Conservation (phyloP, 1,284 basidiomycete genomes). For the Puccinia triticina region DNA sequence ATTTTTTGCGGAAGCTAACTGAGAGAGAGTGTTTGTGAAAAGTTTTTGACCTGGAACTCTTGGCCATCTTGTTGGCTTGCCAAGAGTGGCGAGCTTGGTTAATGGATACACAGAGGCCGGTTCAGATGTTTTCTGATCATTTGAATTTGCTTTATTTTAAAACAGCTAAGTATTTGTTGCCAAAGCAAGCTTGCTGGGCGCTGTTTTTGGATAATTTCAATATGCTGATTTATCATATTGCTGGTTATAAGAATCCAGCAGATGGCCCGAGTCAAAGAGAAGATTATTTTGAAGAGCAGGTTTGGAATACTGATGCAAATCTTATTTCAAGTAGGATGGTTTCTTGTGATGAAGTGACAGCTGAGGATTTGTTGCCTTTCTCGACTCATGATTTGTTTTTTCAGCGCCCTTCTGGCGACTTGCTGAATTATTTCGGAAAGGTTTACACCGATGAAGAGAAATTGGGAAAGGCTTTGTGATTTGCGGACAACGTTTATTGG, state of each 20-base stretch:
- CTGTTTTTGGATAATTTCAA: neutral
- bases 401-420: neutral
- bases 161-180: no score
- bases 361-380: no score
- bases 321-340: no score
- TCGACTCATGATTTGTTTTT: neutral
- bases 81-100: conserved; percentile 35
- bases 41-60: conserved; percentile 23
- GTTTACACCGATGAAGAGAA: neutral
- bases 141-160: no score
- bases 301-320: no score
- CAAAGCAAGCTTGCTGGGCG: no score
- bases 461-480: neutral
- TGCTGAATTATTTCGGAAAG: neutral
- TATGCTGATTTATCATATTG: neutral
- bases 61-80: conserved; percentile 9
- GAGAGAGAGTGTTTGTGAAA: conserved; percentile 25
- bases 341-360: no score
- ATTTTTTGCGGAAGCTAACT: conserved; percentile 46
- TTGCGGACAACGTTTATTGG: no score
- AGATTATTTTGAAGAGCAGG: no score
- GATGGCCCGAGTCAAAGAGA: neutral
- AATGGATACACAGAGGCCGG: neutral
- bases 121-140: conserved; percentile 31
- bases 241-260: conserved; percentile 7